Percentiles rank a stretch among this genome's conserved stretches.
Conservation (phyloP, 2,329 filamentous ascomycete species). For the Diplodia seriata region DNA sequence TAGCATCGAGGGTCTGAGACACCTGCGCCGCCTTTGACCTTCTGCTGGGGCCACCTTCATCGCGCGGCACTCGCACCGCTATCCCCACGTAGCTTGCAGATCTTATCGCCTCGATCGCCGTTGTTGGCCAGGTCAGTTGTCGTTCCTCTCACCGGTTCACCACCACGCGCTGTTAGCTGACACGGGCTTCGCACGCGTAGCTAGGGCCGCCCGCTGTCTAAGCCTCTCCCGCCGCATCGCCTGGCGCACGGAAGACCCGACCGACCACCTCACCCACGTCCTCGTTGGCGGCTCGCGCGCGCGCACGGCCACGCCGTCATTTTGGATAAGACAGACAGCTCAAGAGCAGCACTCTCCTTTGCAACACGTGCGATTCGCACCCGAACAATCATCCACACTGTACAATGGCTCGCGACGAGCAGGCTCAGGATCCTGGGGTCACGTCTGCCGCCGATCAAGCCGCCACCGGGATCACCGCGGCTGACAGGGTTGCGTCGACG, state of each 20-base stretch:
- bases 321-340: constrained; percentile 27
- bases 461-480: constrained; percentile 30
- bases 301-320: constrained; percentile 26
- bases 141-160: constrained; percentile 23
- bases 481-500: constrained; percentile 34
- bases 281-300: constrained; percentile 24
- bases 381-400: constrained; percentile 19
- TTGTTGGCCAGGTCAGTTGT: constrained; percentile 26
- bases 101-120: constrained; percentile 26
- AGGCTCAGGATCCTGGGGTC: constrained; percentile 38
- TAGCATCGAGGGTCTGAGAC: constrained; percentile 11
- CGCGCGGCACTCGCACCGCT: constrained; percentile 4
- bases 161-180: constrained; percentile 16
- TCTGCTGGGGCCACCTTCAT: constrained; percentile 7
- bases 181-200: constrained; percentile 12
- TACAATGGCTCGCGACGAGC: constrained; percentile 40
- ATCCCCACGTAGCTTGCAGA: constrained; percentile 31
- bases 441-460: constrained; percentile 31
- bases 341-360: constrained; percentile 5
- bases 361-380: neutral
- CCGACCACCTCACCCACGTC: constrained; percentile 24
- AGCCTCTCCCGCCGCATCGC: constrained; percentile 26
- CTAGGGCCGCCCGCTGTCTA: constrained; percentile 24
- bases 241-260: constrained; percentile 20
- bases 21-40: constrained; percentile 13